These are phyloP conservation scores for Mycosphaerelloides madeirae DNA, from an alignment of 2,329 filamentous ascomycete species.

Conservation along the genomic window DNA sequence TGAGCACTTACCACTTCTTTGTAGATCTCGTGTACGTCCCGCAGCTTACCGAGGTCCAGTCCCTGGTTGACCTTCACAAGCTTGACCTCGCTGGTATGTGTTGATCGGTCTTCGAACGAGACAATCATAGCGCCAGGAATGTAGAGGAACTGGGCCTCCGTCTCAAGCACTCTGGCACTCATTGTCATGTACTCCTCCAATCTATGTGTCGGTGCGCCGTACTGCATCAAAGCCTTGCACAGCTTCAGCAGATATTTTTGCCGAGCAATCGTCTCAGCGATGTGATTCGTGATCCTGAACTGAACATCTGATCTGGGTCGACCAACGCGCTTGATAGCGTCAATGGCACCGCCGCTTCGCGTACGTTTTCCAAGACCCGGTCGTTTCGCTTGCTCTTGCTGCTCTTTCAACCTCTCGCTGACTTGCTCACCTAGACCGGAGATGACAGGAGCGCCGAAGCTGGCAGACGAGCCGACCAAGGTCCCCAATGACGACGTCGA, in stretches of 20 bases:
- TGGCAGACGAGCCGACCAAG: constrained; percentile 42
- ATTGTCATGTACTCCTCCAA: constrained; percentile 89
- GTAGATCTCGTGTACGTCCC: constrained; percentile 72
- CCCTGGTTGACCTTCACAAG: constrained; percentile 65
- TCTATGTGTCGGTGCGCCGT: constrained; percentile 84
- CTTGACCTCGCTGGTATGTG: constrained; percentile 76
- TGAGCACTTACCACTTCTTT: no score
- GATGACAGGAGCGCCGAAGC: constrained; percentile 39
- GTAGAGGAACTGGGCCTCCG: constrained; percentile 85
- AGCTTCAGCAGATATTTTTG: constrained; percentile 81
- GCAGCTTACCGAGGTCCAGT: constrained; percentile 67
- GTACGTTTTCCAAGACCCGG: constrained; percentile 22
- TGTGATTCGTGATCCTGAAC: constrained; percentile 56
- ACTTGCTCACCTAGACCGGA: constrained; percentile 41
- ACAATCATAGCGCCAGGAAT: constrained; percentile 92
- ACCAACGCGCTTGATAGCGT: constrained; percentile 28
- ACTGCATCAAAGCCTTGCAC: constrained; percentile 81
- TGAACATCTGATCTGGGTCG: constrained; percentile 41
- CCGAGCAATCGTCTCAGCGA: constrained; percentile 66
- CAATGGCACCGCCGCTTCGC: constrained; percentile 33
- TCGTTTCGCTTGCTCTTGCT: constrained; percentile 35
- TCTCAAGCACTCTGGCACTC: constrained; percentile 82
- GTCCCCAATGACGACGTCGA: constrained; percentile 41
- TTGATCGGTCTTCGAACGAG: constrained; percentile 71
- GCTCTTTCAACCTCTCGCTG: constrained; percentile 36